These are phyloP conservation scores for Anisodus tanguticus DNA, from an alignment of 257 asterid species.

Conservation along the genomic window DNA sequence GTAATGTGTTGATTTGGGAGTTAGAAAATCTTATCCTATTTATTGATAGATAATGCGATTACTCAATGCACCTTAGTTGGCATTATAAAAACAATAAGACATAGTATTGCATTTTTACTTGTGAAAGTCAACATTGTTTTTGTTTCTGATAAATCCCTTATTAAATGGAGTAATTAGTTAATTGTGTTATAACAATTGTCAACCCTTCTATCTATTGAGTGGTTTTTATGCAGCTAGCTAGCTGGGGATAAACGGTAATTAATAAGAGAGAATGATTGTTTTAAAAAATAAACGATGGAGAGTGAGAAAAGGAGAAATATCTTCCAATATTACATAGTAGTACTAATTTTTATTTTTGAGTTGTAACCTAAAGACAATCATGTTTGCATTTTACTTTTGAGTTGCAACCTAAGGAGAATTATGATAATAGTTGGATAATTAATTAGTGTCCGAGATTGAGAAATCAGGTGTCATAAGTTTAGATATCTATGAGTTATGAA, in stretches of 20 bases:
- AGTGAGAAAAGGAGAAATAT: background rate
- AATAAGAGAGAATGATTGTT: background rate
- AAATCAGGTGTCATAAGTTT: slow-evolving; percentile 11
- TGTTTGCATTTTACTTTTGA: background rate
- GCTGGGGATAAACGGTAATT: background rate
- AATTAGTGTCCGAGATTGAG: slow-evolving; percentile 3
- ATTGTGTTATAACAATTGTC: background rate
- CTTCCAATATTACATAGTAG: background rate
- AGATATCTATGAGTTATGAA: slow-evolving; percentile 3
- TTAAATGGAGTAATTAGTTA: background rate
- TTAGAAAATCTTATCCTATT: slow-evolving; percentile 47
- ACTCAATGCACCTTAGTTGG: slow-evolving; percentile 38
- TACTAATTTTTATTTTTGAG: slow-evolving; percentile 21
- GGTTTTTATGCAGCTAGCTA: background rate
- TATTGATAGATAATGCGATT: slow-evolving; percentile 38
- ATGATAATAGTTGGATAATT: slow-evolving; percentile 22
- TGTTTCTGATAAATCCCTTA: background rate
- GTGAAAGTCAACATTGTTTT: slow-evolving; percentile 35
- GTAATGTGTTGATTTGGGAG: slow-evolving; percentile 61
- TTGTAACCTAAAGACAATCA: slow-evolving; percentile 14
- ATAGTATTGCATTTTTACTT: slow-evolving; percentile 11
- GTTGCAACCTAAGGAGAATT: slow-evolving; percentile 9
- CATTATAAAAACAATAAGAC: slow-evolving; percentile 30
- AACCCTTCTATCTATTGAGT: background rate
- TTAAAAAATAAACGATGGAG: background rate